Evolutionary conservation across 768 basidiomycete species (phyloP), one percentile per base, ranked within the genome.

Genomic region (Mycena maculata): DNA sequence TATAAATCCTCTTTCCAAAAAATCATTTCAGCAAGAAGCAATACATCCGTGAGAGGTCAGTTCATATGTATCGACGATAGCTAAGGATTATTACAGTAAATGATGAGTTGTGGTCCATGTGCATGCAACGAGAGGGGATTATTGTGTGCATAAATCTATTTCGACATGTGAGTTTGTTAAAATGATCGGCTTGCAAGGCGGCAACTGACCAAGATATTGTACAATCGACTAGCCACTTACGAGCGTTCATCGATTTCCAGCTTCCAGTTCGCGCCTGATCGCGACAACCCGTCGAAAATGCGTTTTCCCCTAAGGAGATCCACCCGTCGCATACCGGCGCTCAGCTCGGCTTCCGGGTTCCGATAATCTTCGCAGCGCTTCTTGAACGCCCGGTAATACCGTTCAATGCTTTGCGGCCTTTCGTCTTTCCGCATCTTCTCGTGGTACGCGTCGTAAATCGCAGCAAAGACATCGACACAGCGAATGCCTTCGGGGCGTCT

Each of bases 391-490:
- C 64, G 76, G 18, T 36, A 74, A 79, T 39, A 62, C 23, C 60
- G 25, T 7, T 20, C n/a, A 23, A 47, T 47, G 48, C 56, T 42
- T 2, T 25, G n/a, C 11, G 66, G 66, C 52, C 20, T 11, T 23
- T 90, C 88, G 23, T 81, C 78, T 25, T 72, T 70, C 1, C 84
- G 83, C 73, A 91, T 76, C 10, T 78, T 80, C 39, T 78, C 75
- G 50, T 82, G 75, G 65, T 84, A 87, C 7, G 81, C 76, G 33
- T 85, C 81, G 71, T 86, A 84, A 36, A 91, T 87, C 10, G 82
- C 85, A 50, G 81, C 72, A 71, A 90, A 88, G 28, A 91, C 82
- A 54, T 91, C 89, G 27, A 85, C 79, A 71, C 87, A 85, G 20
- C 83, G 77, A 57, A 90, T 77, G 70, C 75, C 38, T 74, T 9